Conservation (phyloP, 2,329 filamentous ascomycete species). For the Ceratocystis cacaofunesta region DNA sequence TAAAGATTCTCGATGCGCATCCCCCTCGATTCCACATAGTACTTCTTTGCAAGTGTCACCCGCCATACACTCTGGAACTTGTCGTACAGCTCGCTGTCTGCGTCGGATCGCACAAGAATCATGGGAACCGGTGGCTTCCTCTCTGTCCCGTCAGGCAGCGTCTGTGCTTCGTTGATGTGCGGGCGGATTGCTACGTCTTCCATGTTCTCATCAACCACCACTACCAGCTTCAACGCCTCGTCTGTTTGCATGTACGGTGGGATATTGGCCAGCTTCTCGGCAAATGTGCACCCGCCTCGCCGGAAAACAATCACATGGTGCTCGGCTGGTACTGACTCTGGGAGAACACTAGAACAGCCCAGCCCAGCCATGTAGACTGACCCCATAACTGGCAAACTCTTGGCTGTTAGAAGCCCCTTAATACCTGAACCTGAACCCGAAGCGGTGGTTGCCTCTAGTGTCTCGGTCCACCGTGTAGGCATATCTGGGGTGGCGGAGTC, state of each 20-base stretch:
- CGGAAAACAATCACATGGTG: slow-evolving; percentile 71
- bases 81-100: slow-evolving; percentile 46
- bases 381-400: slow-evolving; percentile 12
- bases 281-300: slow-evolving; percentile 74
- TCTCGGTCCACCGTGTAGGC: slow-evolving; percentile 12
- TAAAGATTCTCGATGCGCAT: slow-evolving; percentile 59
- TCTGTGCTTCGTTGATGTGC: slow-evolving; percentile 59
- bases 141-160: slow-evolving; percentile 52
- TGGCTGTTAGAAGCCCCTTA: slow-evolving; percentile 43
- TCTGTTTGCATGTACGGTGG: slow-evolving; percentile 52
- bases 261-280: slow-evolving; percentile 70
- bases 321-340: slow-evolving; percentile 34
- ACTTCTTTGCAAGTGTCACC: slow-evolving; percentile 63
- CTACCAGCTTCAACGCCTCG: slow-evolving; percentile 58
- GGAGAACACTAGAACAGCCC: slow-evolving; percentile 46
- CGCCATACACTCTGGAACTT: slow-evolving; percentile 48
- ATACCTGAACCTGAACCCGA: slow-evolving; percentile 44
- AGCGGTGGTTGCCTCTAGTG: slow-evolving; percentile 7
- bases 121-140: slow-evolving; percentile 62
- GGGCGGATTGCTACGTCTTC: slow-evolving; percentile 37
- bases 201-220: slow-evolving; percentile 45
- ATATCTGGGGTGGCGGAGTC: neutral
- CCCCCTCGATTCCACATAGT: slow-evolving; percentile 68
- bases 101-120: slow-evolving; percentile 61
- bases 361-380: slow-evolving; percentile 56